These are phyloP conservation scores for Diaporthe humulicola DNA, from an alignment of 2,329 filamentous ascomycete genomes.

Conservation along the genomic window DNA sequence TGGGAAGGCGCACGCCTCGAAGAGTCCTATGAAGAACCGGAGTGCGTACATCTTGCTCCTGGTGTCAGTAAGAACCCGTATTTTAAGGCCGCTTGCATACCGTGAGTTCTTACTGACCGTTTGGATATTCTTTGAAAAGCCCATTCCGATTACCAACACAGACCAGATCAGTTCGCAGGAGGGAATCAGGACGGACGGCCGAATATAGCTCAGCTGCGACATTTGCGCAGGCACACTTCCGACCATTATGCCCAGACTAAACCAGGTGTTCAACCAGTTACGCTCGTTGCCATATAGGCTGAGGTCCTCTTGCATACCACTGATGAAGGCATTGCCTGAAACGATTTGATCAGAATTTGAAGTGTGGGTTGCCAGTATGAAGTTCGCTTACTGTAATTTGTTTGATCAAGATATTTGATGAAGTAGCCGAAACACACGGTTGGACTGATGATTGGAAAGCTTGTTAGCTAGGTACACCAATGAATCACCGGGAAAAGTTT, in stretches of 20 bases:
- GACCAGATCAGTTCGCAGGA: not conserved
- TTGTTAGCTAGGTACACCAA: not conserved
- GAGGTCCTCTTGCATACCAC: not conserved
- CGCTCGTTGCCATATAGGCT: not conserved
- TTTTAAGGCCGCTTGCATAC: too few species aligned
- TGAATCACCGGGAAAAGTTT: not conserved
- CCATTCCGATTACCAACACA: not conserved
- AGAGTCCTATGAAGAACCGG: not conserved
- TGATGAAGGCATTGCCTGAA: constrained; percentile 2
- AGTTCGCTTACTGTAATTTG: not conserved
- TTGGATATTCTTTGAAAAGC: not conserved
- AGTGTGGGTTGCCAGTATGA: not conserved
- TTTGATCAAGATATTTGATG: not conserved
- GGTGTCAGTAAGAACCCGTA: not conserved
- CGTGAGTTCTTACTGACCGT: not conserved
- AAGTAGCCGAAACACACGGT: not conserved
- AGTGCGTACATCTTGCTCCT: not conserved
- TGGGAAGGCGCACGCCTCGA: not conserved
- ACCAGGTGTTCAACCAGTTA: not conserved
- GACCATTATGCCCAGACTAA: not conserved
- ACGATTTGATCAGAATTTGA: not conserved
- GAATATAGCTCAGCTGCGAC: not conserved
- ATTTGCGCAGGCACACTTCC: not conserved
- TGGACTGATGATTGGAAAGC: not conserved
- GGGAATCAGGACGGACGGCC: not conserved